phyloP scores from a whole-genome alignment of 805 yeast genomes.

The Kuraishia floccosa region DNA sequence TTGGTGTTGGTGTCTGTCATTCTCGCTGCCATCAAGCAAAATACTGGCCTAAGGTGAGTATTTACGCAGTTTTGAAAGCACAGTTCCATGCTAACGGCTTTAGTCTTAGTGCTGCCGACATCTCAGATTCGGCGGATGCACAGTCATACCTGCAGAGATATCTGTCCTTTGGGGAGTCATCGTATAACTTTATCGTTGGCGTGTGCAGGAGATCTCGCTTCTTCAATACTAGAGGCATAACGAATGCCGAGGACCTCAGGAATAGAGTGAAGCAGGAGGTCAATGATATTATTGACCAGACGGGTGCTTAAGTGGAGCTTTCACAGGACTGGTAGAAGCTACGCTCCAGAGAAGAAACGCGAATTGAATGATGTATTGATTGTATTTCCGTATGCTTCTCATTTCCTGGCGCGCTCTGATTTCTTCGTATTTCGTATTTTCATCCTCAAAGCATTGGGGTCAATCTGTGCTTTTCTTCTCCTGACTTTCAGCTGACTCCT shows the following conservation, averaged over 20 bases:
- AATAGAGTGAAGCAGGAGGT: conserved; percentile 17
- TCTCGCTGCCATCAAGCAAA: conserved; percentile 76
- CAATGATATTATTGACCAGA: conserved; percentile 6
- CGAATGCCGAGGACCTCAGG: conserved; percentile 14
- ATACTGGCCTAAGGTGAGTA: conserved; percentile 56
- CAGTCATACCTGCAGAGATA: conserved; percentile 32
- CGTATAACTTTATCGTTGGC: conserved; percentile 37
- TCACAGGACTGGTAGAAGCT: too few species aligned
- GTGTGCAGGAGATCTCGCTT: conserved; percentile 34
- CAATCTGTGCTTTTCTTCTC: conserved; percentile 4
- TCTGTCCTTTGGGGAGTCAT: conserved; percentile 47
- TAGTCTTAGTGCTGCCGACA: conserved; percentile 8
- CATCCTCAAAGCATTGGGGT: conserved; percentile 5
- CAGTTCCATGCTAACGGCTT: neutral
- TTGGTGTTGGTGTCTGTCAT: conserved; percentile 69
- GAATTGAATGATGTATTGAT: too few species aligned
- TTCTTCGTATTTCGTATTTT: conserved; percentile 7
- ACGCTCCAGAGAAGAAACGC: too few species aligned
- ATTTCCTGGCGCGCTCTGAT: too few species aligned
- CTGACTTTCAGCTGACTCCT: conserved; percentile 6
- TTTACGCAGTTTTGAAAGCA: neutral
- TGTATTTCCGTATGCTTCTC: too few species aligned
- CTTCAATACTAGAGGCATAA: conserved; percentile 32
- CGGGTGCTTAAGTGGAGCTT: too few species aligned
- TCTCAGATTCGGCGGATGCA: conserved; percentile 35